Conservation (phyloP, 1,284 basidiomycete species). For the Malassezia japonica region DNA sequence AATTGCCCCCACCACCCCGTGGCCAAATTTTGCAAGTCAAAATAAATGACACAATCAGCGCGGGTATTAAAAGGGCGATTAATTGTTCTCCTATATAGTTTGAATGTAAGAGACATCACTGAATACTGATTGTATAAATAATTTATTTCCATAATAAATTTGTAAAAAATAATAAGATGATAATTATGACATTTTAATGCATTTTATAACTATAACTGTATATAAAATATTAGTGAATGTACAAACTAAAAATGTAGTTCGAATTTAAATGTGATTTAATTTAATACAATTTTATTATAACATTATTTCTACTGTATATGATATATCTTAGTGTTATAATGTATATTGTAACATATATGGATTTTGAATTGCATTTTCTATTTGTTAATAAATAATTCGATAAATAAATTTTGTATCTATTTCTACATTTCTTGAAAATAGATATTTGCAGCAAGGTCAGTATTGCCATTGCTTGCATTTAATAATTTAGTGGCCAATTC, state of each 20-base stretch:
- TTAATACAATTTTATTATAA: background rate
- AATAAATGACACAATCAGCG: slow-evolving; percentile 6
- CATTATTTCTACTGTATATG: background rate
- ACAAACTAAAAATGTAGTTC: background rate
- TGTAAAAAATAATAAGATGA: background rate
- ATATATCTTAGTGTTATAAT: background rate
- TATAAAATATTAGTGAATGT: background rate
- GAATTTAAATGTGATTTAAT: slow-evolving; percentile 1
- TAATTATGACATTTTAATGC: background rate
- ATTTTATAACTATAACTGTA: background rate
- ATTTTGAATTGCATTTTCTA: background rate
- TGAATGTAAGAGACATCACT: too few relatives aligned
- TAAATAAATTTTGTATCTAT: background rate
- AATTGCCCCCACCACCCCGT: background rate
- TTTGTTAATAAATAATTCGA: background rate
- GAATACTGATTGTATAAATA: too few relatives aligned
- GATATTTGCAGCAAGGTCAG: slow-evolving; percentile 7
- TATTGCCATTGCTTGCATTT: slow-evolving; percentile 1
- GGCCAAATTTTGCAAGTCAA: slow-evolving; percentile 5
- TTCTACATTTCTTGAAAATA: slow-evolving; percentile 12
- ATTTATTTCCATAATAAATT: background rate
- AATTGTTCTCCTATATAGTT: background rate
- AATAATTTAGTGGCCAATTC: slow-evolving; percentile 6
- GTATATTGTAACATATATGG: background rate
- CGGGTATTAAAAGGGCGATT: slow-evolving; percentile 10